Conservation (phyloP, 2,329 filamentous ascomycete species). For the Aspergillus piperis region DNA sequence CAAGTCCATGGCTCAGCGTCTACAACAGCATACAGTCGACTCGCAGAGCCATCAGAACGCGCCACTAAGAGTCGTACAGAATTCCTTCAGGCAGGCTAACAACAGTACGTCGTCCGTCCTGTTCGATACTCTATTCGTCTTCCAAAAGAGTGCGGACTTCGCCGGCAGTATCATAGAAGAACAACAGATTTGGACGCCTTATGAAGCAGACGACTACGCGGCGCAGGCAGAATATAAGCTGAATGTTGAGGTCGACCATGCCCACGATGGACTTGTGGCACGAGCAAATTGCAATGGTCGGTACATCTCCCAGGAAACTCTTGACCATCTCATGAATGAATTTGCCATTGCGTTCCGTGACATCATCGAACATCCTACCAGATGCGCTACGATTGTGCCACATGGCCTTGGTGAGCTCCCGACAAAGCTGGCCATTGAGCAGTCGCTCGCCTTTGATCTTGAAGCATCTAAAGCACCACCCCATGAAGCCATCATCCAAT, state of each 20-base stretch:
- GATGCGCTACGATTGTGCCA: constrained; percentile 26
- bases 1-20: constrained; percentile 39
- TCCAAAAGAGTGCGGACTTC: constrained; percentile 43
- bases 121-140: constrained; percentile 57
- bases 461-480: constrained; percentile 9
- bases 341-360: constrained; percentile 28
- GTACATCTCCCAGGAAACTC: constrained; percentile 23
- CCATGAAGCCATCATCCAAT: constrained; percentile 22
- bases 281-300: constrained; percentile 25
- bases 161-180: constrained; percentile 12
- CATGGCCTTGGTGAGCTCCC: constrained; percentile 25
- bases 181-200: constrained; percentile 28
- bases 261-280: constrained; percentile 21
- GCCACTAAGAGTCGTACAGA: constrained; percentile 52
- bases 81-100: constrained; percentile 43
- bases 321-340: constrained; percentile 19
- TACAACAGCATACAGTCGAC: constrained; percentile 49
- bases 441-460: neutral
- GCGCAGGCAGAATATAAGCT: constrained; percentile 33
- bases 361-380: constrained; percentile 30
- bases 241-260: constrained; percentile 35
- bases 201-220: constrained; percentile 23
- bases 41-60: constrained; percentile 54
- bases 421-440: constrained; percentile 12
- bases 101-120: constrained; percentile 31